Percentiles rank a stretch among this genome's conserved stretches.
Evolutionary conservation across 192 early-diverging fungal species (phyloP).

Genomic region (Lobosporangium transversale): DNA sequence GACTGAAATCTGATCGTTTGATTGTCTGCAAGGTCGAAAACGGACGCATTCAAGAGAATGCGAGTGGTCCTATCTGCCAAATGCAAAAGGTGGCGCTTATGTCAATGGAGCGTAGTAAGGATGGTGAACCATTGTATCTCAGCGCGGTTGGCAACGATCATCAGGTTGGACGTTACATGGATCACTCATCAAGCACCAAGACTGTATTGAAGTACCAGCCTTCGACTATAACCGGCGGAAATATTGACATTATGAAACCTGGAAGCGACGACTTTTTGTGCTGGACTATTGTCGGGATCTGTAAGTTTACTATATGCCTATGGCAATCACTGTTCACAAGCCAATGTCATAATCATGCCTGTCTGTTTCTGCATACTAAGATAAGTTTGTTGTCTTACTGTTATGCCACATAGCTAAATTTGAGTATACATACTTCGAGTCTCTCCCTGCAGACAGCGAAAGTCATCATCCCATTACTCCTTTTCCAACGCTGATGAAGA

Average conservation of each 20-base stretch:
- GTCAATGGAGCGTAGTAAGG: conserved; percentile 41
- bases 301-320: conserved; percentile 58
- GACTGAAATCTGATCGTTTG: conserved; percentile 71
- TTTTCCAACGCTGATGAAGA: conserved; percentile 48
- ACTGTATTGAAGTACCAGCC: conserved; percentile 42
- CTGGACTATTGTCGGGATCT: conserved; percentile 88
- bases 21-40: conserved; percentile 86
- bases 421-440: conserved; percentile 58
- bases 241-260: conserved; percentile 35
- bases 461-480: conserved; percentile 43
- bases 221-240: conserved; percentile 37
- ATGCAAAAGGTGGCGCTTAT: conserved; percentile 86
- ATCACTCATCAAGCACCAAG: conserved; percentile 34
- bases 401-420: conserved; percentile 54
- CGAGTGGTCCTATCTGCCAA: conserved; percentile 79
- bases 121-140: conserved; percentile 50
- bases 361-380: not conserved
- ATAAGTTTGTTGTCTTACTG: not conserved
- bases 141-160: conserved; percentile 58
- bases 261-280: conserved; percentile 78
- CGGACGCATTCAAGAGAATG: conserved; percentile 68
- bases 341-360: too few species aligned
- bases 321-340: too few species aligned
- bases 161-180: conserved; percentile 45
- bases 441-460: conserved; percentile 32